These are phyloP conservation scores for Ustilago loliicola DNA, from an alignment of 1,284 basidiomycete species.

Conservation along the genomic window DNA sequence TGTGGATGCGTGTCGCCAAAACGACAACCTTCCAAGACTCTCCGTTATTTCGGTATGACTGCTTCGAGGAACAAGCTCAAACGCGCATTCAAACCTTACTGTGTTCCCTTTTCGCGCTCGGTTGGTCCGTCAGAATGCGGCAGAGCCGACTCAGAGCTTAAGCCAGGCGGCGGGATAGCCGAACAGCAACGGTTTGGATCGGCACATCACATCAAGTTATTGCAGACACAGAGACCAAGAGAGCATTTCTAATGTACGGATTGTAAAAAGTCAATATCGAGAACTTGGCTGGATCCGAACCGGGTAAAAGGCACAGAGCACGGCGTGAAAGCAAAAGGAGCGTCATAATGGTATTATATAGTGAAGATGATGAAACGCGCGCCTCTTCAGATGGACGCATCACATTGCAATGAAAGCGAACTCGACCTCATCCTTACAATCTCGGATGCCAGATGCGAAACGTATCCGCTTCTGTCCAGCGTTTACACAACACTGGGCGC, in stretches of 20 bases:
- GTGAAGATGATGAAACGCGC: not conserved
- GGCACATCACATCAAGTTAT: not conserved
- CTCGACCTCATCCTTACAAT: slow-evolving; percentile 10
- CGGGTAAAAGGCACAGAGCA: not conserved
- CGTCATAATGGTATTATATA: slow-evolving; percentile 8
- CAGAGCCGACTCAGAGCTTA: not conserved
- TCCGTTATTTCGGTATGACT: not conserved
- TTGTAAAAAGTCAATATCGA: slow-evolving; percentile 16
- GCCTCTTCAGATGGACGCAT: slow-evolving; percentile 3
- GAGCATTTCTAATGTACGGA: slow-evolving; percentile 16
- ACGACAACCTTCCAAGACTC: slow-evolving; percentile 6
- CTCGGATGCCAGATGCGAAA: too few relatives aligned
- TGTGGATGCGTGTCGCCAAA: slow-evolving; percentile 22
- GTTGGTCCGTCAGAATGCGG: not conserved
- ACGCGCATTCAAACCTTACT: not conserved
- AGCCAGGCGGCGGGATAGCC: not conserved
- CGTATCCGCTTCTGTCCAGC: not conserved
- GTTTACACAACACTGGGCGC: not conserved
- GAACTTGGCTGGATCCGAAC: slow-evolving; percentile 6
- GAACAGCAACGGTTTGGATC: not conserved
- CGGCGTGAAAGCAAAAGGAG: slow-evolving; percentile 17
- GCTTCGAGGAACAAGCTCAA: not conserved
- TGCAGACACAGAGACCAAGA: not conserved
- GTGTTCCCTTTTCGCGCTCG: not conserved
- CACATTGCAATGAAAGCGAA: slow-evolving; percentile 1